Base-by-base conservation (phyloP, 805 yeast genomes). In the Metschnikowia santaceciliae region DNA sequence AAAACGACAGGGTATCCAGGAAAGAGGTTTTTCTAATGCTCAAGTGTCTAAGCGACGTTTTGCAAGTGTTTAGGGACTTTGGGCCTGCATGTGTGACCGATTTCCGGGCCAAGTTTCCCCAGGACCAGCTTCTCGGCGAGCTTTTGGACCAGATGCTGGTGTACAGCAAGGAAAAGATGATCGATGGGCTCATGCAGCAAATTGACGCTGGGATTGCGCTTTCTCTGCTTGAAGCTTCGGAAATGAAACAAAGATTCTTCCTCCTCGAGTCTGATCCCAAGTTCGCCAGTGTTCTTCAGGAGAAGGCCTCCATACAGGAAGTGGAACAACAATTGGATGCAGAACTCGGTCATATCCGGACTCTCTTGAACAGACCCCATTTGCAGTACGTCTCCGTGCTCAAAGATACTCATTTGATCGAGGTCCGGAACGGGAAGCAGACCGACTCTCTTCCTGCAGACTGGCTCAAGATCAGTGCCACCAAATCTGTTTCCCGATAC, bases 391-490 rank as follows among this genome's bases (percentile, higher is more conserved):
- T 74, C 26, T 76, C 83, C 13, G 82, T 79, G 49, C 75, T 79
- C 46, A 84, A 82, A 47, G 87, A 85, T 19, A 85, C 89, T 2
- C 87, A 84, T 61, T 69, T 91, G 44, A 76, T 94, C 20, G 97
- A 91, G 60, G 83, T 92, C 0, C 71, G 89, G 41, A 83, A 83
- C 54, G 72, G 71, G 1, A 67, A 78, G 11, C 79, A 79, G 41
- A 72, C 78, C 1, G 79, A 78, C 40, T 66, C 69, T 1, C 66
- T 91, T 1, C 98, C 98, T 0, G 58, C 70, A 2, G 82, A 80
- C 47, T 92, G 97, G 96, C 68, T 85, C 11, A 86, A 88, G 57
- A 79, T 88, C 26, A 86, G 80, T 58, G 86, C 86, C 7, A 79
- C 95, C 43, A 73, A 82, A 54, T 65, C 82, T 1, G 83, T 89